phyloP scores from a whole-genome alignment of 176 grass and related monocot genomes.

The Carex cristatella region DNA sequence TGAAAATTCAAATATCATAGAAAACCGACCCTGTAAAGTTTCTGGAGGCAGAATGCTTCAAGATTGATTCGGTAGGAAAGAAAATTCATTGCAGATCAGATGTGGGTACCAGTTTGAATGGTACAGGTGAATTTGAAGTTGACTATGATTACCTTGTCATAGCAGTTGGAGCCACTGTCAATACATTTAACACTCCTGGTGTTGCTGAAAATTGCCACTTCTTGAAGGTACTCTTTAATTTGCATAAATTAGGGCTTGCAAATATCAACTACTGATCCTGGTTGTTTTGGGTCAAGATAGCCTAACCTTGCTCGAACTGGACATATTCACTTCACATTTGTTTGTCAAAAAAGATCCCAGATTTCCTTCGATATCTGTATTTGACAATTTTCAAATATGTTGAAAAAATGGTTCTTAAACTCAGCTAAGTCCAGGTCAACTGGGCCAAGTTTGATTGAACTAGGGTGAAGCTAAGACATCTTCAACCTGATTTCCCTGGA shows the following conservation, averaged over 20 bases:
- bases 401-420: not conserved
- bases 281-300: not conserved
- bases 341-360: not conserved
- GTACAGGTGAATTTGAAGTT: conserved; percentile 78
- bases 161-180: conserved; percentile 68
- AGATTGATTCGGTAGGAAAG: conserved; percentile 66
- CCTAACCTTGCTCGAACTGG: not conserved
- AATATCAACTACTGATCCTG: not conserved
- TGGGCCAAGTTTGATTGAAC: not conserved
- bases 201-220: conserved; percentile 78
- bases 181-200: conserved; percentile 91
- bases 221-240: conserved; percentile 60
- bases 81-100: conserved; percentile 54
- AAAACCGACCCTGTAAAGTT: conserved; percentile 62
- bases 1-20: conserved; percentile 28
- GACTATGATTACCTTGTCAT: conserved; percentile 86
- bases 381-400: not conserved
- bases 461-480: not conserved
- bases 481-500: not conserved
- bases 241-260: not conserved
- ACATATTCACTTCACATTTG: not conserved
- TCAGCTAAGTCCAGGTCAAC: not conserved
- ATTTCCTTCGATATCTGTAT: not conserved
- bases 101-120: conserved; percentile 69
- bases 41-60: conserved; percentile 88